Base-by-base conservation (phyloP, 345 rosid species). In the Lagerstroemia speciosa region DNA sequence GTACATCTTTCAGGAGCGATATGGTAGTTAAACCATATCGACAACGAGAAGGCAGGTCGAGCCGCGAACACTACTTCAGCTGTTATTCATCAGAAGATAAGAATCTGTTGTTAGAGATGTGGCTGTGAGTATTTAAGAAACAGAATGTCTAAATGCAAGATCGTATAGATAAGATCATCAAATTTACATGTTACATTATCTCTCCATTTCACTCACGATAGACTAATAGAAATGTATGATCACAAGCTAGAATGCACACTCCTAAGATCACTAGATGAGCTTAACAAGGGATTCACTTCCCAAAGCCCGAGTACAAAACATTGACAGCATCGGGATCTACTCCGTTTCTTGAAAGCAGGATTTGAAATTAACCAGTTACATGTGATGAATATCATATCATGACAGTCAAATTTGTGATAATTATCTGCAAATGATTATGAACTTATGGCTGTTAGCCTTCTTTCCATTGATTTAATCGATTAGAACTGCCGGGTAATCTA, bases 51-150 rank as follows among this genome's bases (percentile, higher is more conserved):
- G 0, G 62, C 70, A 31, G n/a, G 62, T 20, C 31, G 46, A 67
- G 46, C 46, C 20, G 15, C 30, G 33, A 67, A 12, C 10, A 53
- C 0, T 8, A 52, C 61, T 52, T 43, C 70, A 67, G 63, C 70
- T 32, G 10, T 67, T 67, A 67, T 67, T 50, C 63, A 26, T 52
- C 70, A 22, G 70, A 52, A 0, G 43, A 67, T 20, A 29, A 16
- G 3, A 52, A 1, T 8, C 60, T 53, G 30, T 53, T 41, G 46
- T 41, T 7, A 41, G 46, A 41, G 6, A 41, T 41, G 14, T 6
- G 9, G 11, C 10, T 41, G 46, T 3, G 46, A n/a, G n/a, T n/a
- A n/a, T n/a, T n/a, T n/a, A n/a, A n/a, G n/a, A n/a, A n/a, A n/a
- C n/a, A n/a, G n/a, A n/a, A 41, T 41, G 14, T 36, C 8, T 36